Evolutionary conservation across 768 basidiomycete genomes (phyloP).

Genomic region (Lentinula detonsa): DNA sequence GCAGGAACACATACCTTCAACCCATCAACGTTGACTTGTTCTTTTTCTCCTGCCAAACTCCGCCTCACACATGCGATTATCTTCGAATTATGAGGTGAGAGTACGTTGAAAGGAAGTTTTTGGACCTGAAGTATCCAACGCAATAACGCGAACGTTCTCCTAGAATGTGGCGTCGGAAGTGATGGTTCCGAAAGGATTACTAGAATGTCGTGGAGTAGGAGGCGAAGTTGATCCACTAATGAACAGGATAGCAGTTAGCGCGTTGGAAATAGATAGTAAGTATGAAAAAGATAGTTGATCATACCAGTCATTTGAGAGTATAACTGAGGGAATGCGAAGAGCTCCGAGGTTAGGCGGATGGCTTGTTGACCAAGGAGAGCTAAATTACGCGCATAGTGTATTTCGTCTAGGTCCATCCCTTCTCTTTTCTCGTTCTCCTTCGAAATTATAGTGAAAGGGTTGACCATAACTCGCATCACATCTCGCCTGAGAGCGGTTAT

Average conservation of each 20-base stretch:
- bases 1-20: conserved; percentile 20
- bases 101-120: conserved; percentile 34
- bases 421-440: not conserved
- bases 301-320: conserved; percentile 43
- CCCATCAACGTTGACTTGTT: conserved; percentile 15
- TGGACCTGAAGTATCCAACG: conserved; percentile 47
- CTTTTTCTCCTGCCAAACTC: conserved; percentile 24
- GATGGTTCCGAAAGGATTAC: conserved; percentile 27
- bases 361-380: conserved; percentile 47
- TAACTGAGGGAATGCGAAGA: conserved; percentile 43
- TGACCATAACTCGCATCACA: not conserved
- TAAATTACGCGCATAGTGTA: conserved; percentile 33
- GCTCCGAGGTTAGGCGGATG: conserved; percentile 41
- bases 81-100: conserved; percentile 23
- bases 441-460: conserved; percentile 12
- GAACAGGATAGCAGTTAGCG: not conserved
- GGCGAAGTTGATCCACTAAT: conserved; percentile 37
- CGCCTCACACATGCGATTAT: conserved; percentile 29
- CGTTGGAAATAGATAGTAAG: not conserved
- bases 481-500: conserved; percentile 3
- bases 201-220: conserved; percentile 39
- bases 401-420: conserved; percentile 23
- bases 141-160: conserved; percentile 30
- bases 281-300: conserved; percentile 14
- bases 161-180: conserved; percentile 38